These are phyloP conservation scores for Talaromyces sp. DNA, from an alignment of 2,329 filamentous ascomycete species.

Conservation along the genomic window DNA sequence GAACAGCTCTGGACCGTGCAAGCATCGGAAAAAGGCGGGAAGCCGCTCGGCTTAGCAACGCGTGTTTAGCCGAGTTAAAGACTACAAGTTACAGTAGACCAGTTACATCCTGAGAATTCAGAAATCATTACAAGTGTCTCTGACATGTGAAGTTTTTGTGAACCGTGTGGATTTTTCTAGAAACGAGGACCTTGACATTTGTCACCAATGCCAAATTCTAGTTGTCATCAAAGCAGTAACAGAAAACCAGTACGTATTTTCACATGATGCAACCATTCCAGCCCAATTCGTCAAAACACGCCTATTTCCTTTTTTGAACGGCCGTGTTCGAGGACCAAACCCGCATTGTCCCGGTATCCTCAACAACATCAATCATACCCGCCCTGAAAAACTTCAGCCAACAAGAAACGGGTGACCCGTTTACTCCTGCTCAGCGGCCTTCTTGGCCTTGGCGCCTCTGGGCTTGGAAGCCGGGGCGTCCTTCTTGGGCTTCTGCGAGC, in stretches of 20 bases:
- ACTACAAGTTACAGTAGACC: background rate
- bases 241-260: background rate
- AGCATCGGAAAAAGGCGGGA: slow-evolving; percentile 11
- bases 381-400: background rate
- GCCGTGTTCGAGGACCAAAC: background rate
- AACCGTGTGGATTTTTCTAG: background rate
- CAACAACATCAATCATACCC: background rate
- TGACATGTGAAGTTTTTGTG: background rate
- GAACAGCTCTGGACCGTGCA: background rate
- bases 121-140: background rate
- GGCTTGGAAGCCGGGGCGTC: slow-evolving; percentile 65
- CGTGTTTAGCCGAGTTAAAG: background rate
- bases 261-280: background rate
- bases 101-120: background rate
- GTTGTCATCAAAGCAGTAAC: background rate
- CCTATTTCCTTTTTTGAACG: background rate
- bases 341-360: background rate
- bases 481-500: slow-evolving; percentile 74
- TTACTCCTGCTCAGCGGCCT: slow-evolving; percentile 48
- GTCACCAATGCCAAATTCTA: background rate
- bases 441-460: slow-evolving; percentile 71
- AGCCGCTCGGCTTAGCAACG: background rate
- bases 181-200: background rate
- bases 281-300: background rate
- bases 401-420: background rate